Conservation (phyloP, 2,329 filamentous ascomycete species). For the Penicillium aurantiogriseum region DNA sequence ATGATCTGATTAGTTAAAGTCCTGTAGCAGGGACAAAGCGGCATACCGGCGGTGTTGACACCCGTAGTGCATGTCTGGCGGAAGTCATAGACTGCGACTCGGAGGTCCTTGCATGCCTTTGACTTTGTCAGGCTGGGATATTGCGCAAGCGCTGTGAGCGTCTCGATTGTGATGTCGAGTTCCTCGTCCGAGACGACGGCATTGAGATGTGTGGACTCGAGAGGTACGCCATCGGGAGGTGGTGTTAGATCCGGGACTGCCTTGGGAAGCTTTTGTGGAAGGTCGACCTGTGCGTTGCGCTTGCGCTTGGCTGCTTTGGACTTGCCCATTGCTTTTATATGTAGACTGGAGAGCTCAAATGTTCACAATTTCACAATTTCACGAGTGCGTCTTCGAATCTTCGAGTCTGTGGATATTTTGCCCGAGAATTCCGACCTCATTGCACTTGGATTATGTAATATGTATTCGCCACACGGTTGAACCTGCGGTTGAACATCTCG, state of each 20-base stretch:
- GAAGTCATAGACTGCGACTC: constrained; percentile 67
- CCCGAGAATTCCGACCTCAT: not conserved
- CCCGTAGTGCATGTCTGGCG: constrained; percentile 67
- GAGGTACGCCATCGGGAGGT: constrained; percentile 26
- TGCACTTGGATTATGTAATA: not conserved
- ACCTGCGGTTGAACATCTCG: too few species aligned
- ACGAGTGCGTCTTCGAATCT: too few species aligned
- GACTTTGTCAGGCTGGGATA: constrained; percentile 66
- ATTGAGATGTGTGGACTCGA: constrained; percentile 29
- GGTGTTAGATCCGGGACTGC: constrained; percentile 20
- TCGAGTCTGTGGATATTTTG: not conserved
- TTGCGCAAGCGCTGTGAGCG: constrained; percentile 56
- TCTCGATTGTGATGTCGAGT: constrained; percentile 66
- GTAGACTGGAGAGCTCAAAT: not conserved
- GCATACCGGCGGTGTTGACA: constrained; percentile 55
- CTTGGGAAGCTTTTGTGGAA: constrained; percentile 29
- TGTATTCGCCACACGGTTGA: too few species aligned
- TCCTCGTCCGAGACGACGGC: constrained; percentile 52
- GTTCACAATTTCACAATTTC: not conserved
- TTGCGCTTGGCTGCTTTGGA: constrained; percentile 34
- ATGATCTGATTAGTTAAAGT: constrained; percentile 8
- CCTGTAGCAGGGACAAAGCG: constrained; percentile 12
- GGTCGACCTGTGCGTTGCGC: constrained; percentile 28
- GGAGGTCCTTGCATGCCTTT: constrained; percentile 64
- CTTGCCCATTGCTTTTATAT: constrained; percentile 22